Conservation (phyloP, 106 monocot species). For the Dioscorea zingiberensis region DNA sequence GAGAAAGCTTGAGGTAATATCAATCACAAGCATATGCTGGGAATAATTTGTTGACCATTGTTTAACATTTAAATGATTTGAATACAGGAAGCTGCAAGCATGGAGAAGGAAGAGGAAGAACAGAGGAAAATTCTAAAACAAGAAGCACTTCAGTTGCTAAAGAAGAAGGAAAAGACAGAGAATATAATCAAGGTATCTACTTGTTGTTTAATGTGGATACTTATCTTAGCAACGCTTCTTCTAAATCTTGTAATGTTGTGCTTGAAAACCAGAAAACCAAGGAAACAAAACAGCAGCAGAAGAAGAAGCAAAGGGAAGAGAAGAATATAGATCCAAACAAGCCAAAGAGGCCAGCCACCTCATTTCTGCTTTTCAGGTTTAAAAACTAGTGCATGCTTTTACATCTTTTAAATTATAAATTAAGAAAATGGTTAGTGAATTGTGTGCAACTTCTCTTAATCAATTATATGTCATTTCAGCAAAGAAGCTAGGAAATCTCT, state of each 20-base stretch:
- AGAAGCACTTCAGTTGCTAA: conserved; percentile 91
- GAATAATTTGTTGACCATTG: neutral
- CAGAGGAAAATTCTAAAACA: conserved; percentile 77
- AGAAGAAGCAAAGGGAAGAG: conserved; percentile 29
- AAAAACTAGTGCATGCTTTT: no score
- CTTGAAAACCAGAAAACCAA: conserved; percentile 52
- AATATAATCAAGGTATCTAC: conserved; percentile 73
- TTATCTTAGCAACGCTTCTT: neutral
- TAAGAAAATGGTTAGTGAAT: neutral
- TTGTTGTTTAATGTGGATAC: neutral
- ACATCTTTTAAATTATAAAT: neutral
- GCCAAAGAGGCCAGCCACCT: conserved; percentile 77
- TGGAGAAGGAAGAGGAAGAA: conserved; percentile 64
- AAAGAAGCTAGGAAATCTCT: conserved; percentile 61
- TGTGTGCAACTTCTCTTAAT: neutral
- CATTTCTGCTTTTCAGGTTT: conserved; percentile 78
- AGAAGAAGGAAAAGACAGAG: conserved; percentile 90
- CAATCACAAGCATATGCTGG: neutral
- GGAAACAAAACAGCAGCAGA: conserved; percentile 40
- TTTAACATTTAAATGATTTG: neutral
- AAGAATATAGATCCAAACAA: conserved; percentile 65
- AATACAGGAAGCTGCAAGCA: conserved; percentile 48
- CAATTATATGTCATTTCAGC: conserved; percentile 21
- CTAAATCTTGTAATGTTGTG: neutral
- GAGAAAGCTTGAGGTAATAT: conserved; percentile 51